Conservation (phyloP, 2,329 filamentous ascomycete genomes). For the Aspergillus luchuensis region DNA sequence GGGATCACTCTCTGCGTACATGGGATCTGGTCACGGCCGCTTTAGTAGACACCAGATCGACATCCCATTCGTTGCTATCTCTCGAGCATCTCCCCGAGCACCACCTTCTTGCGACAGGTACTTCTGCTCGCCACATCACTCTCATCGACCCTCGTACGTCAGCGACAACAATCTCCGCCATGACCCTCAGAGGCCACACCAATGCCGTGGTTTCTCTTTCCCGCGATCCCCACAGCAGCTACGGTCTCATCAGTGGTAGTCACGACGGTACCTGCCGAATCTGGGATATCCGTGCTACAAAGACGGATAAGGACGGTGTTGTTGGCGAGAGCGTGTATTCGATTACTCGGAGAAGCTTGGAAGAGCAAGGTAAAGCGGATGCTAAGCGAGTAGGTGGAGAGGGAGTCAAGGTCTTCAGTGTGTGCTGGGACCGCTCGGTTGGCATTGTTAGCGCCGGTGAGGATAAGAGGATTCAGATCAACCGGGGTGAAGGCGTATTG, state of each 20-base stretch:
- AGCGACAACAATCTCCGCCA: conserved; percentile 73
- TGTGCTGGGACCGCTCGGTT: conserved; percentile 80
- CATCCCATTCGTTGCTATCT: conserved; percentile 79
- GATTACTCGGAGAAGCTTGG: conserved; percentile 73
- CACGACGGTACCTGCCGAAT: conserved; percentile 91
- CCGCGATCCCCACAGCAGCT: conserved; percentile 66
- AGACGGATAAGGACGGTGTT: conserved; percentile 60
- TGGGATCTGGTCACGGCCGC: conserved; percentile 82
- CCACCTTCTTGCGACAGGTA: conserved; percentile 70
- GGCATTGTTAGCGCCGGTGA: conserved; percentile 91
- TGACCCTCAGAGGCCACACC: conserved; percentile 88
- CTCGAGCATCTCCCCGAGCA: conserved; percentile 71
- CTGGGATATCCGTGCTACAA: conserved; percentile 81
- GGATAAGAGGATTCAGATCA: conserved; percentile 93
- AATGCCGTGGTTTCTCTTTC: conserved; percentile 68
- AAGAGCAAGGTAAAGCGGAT: conserved; percentile 62
- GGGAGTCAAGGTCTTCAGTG: conserved; percentile 85
- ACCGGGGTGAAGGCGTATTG: conserved; percentile 62
- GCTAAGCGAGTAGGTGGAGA: conserved; percentile 69
- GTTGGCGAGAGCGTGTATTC: conserved; percentile 74
- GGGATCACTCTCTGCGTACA: conserved; percentile 87
- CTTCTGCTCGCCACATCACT: conserved; percentile 81
- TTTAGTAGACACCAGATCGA: conserved; percentile 79
- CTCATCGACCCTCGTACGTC: conserved; percentile 87
- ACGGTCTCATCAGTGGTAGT: conserved; percentile 83